Percentiles rank a stretch among this genome's conserved stretches.
Conservation (phyloP, 2,329 filamentous ascomycete species). For the Calonectria leucothoes region DNA sequence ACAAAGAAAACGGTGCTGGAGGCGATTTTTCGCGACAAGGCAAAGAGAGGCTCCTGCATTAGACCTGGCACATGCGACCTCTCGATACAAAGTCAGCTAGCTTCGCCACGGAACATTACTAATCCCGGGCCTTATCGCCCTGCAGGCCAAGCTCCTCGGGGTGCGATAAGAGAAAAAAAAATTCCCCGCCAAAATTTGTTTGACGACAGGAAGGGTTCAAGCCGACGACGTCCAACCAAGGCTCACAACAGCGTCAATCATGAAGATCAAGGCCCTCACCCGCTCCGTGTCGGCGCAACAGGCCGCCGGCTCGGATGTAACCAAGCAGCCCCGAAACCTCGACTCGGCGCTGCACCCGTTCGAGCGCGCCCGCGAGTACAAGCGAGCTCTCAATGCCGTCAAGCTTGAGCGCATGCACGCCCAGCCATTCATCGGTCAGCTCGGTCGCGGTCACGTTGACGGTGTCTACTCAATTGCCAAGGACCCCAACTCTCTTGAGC, state of each 20-base stretch:
- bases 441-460: conserved; percentile 92
- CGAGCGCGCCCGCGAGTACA: conserved; percentile 83
- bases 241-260: conserved; percentile 32
- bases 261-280: conserved; percentile 75
- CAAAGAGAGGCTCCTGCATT: conserved; percentile 28
- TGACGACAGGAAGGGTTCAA: conserved; percentile 3
- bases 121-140: conserved; percentile 46
- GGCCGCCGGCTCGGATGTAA: conserved; percentile 73
- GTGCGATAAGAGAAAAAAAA: conserved; percentile 47
- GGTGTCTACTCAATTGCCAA: conserved; percentile 84
- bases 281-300: conserved; percentile 74
- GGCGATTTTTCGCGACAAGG: conserved; percentile 38
- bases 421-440: conserved; percentile 80
- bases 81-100: conserved; percentile 19
- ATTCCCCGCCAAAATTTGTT: conserved; percentile 40
- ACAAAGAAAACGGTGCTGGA: conserved; percentile 21
- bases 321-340: conserved; percentile 76
- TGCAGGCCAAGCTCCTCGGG: conserved; percentile 16
- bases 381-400: conserved; percentile 76
- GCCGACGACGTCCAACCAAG: neutral
- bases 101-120: conserved; percentile 43
- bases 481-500: conserved; percentile 78
- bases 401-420: conserved; percentile 94
- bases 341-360: conserved; percentile 91
- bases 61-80: conserved; percentile 35